These are phyloP conservation scores for Macrotyloma uniflorum DNA, from an alignment of 306 rosid genomes.

Conservation along the genomic window DNA sequence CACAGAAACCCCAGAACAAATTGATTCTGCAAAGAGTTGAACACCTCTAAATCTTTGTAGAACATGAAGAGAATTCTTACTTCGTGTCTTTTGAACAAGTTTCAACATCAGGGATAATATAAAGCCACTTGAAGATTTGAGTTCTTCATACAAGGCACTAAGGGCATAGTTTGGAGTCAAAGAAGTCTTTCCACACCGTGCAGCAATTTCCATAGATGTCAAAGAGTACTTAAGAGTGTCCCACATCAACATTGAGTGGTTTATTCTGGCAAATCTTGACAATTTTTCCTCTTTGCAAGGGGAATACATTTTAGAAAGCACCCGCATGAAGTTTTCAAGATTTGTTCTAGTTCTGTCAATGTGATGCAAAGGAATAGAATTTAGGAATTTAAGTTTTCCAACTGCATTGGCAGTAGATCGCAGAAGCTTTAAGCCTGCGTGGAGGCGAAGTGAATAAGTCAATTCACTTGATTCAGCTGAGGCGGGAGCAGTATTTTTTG, in stretches of 20 bases:
- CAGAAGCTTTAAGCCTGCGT: constrained; percentile 68
- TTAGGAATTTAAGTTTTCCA: constrained; percentile 57
- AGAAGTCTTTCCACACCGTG: constrained; percentile 75
- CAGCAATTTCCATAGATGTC: constrained; percentile 85
- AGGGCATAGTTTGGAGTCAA: constrained; percentile 71
- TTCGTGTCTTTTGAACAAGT: constrained; percentile 62
- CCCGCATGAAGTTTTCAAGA: constrained; percentile 64
- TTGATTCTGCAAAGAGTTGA: constrained; percentile 76
- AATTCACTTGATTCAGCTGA: constrained; percentile 41
- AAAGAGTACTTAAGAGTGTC: constrained; percentile 88
- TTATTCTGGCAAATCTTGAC: constrained; percentile 55
- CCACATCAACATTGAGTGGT: constrained; percentile 91
- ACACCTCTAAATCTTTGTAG: constrained; percentile 85
- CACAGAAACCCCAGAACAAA: constrained; percentile 66
- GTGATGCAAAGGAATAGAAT: constrained; percentile 55
- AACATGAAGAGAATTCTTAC: constrained; percentile 71
- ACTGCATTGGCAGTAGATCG: constrained; percentile 70
- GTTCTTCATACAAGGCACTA: constrained; percentile 74
- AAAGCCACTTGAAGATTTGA: constrained; percentile 83
- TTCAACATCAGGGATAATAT: constrained; percentile 76
- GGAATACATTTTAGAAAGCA: constrained; percentile 78
- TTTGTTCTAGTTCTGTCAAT: constrained; percentile 50
- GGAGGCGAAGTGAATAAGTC: constrained; percentile 56
- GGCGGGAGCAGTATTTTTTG: constrained; percentile 41
- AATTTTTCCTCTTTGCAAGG: constrained; percentile 65